Conservation (phyloP, 2,329 filamentous ascomycete genomes). For the Aureobasidium sp. region DNA sequence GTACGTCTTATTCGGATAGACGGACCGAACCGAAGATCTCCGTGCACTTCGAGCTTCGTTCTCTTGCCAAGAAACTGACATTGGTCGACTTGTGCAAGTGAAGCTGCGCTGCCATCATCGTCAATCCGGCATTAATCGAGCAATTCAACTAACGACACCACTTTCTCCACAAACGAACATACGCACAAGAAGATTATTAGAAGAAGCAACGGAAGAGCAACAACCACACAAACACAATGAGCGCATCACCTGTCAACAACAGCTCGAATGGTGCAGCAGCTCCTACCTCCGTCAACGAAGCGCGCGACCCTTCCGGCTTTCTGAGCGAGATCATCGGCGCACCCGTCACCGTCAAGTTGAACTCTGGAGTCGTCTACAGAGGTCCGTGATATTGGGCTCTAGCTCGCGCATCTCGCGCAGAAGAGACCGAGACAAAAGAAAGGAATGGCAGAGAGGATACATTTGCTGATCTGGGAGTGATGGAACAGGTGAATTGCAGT, state of each 20-base stretch:
- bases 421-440: background rate
- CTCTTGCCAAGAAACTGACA: background rate
- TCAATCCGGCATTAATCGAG: background rate
- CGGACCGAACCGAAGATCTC: background rate
- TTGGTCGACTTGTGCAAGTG: background rate
- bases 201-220: background rate
- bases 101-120: background rate
- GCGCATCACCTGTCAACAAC: background rate
- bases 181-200: background rate
- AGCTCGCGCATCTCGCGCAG: background rate
- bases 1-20: background rate
- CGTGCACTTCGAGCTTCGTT: background rate
- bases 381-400: conserved; percentile 44
- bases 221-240: background rate
- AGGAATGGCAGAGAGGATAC: background rate
- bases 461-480: background rate
- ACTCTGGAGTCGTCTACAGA: conserved; percentile 98
- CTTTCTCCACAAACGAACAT: background rate
- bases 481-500: conserved; percentile 75
- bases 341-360: conserved; percentile 91
- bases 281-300: conserved; percentile 40
- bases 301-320: conserved; percentile 89
- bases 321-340: conserved; percentile 90
- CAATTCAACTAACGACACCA: background rate
- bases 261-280: background rate